phyloP scores from a whole-genome alignment of 352 stramenopile genomes.

The Stephanocyclus meneghinianus region DNA sequence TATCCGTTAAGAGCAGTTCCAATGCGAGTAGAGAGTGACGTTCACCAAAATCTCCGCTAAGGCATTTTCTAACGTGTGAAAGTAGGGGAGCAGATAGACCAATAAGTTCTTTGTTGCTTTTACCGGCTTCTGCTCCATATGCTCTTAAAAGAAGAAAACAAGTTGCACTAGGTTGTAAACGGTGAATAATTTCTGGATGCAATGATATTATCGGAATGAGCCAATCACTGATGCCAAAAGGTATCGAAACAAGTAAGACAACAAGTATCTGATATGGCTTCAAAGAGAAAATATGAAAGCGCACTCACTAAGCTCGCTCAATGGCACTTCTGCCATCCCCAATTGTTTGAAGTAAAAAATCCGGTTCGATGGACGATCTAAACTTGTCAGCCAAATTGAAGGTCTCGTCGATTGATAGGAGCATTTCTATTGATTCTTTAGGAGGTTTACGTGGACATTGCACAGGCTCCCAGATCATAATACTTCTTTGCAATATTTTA shows the following conservation, averaged over 20 bases:
- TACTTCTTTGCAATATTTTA: slow-evolving; percentile 64
- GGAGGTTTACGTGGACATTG: slow-evolving; percentile 70
- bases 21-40: slow-evolving; percentile 57
- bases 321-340: slow-evolving; percentile 69
- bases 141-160: slow-evolving; percentile 76
- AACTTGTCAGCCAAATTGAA: slow-evolving; percentile 72
- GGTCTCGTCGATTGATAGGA: slow-evolving; percentile 62
- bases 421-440: slow-evolving; percentile 72
- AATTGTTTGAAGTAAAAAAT: slow-evolving; percentile 78
- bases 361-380: slow-evolving; percentile 52
- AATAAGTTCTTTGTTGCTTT: slow-evolving; percentile 57
- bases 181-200: slow-evolving; percentile 64
- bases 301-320: slow-evolving; percentile 59
- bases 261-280: too few species aligned
- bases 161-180: slow-evolving; percentile 68
- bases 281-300: too few species aligned
- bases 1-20: slow-evolving; percentile 71
- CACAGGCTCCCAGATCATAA: slow-evolving; percentile 73
- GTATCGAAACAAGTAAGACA: too few species aligned
- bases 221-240: slow-evolving; percentile 52
- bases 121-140: slow-evolving; percentile 69
- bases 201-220: slow-evolving; percentile 79
- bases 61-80: slow-evolving; percentile 64
- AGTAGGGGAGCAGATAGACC: slow-evolving; percentile 67
- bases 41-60: slow-evolving; percentile 67